phyloP scores from a whole-genome alignment of 148 eudicot species.

The Vaccinium darrowii region DNA sequence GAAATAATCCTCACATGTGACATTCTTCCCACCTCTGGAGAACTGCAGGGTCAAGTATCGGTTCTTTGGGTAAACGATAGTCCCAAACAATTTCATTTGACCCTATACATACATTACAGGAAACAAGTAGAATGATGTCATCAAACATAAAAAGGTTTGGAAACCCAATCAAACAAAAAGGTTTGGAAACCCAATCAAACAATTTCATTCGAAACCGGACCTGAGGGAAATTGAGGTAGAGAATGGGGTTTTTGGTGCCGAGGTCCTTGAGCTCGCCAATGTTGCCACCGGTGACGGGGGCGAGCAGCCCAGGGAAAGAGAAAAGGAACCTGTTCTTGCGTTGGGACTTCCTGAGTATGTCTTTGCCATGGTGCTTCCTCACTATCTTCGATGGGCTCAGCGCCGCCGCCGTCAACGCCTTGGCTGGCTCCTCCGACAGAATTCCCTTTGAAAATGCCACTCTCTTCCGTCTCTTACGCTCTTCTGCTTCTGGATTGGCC shows the following conservation, averaged over 20 bases:
- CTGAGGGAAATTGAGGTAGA: conserved; percentile 81
- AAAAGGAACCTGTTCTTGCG: conserved; percentile 74
- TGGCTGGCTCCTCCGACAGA: conserved; percentile 44
- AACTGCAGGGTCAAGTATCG: conserved; percentile 88
- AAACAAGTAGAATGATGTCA: background rate
- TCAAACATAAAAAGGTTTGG: background rate
- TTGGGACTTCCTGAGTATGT: conserved; percentile 72
- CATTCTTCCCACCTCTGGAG: conserved; percentile 90
- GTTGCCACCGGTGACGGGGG: conserved; percentile 76
- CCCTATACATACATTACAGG: conserved; percentile 42
- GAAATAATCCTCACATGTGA: conserved; percentile 82
- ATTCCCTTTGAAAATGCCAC: conserved; percentile 46
- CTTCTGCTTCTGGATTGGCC: conserved; percentile 57
- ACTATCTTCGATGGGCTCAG: conserved; percentile 63
- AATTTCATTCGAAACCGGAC: conserved; percentile 21
- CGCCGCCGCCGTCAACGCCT: conserved; percentile 25
- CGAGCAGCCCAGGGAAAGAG: conserved; percentile 76
- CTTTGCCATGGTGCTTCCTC: conserved; percentile 72
- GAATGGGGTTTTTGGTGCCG: conserved; percentile 77
- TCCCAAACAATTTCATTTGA: conserved; percentile 85
- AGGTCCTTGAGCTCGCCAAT: conserved; percentile 80
- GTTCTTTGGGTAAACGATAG: conserved; percentile 82
- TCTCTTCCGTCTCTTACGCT: conserved; percentile 54
- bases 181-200: background rate
- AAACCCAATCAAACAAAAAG: background rate